phyloP scores from a whole-genome alignment of 1,139 yeast species.

The Yamadazyma trypodendri region DNA sequence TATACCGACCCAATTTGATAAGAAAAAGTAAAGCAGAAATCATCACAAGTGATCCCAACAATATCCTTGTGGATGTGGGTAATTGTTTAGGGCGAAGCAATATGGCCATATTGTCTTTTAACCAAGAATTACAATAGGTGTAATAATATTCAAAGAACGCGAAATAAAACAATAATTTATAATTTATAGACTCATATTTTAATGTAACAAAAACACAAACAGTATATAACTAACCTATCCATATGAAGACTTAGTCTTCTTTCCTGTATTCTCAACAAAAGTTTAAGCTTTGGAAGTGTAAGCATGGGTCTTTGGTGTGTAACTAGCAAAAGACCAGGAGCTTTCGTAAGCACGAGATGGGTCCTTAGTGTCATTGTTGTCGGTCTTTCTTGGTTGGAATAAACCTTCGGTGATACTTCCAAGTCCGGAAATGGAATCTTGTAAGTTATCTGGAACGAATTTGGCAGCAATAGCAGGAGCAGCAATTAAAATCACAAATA shows the following conservation, averaged over 20 bases:
- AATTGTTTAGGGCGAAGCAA: conserved; percentile 15
- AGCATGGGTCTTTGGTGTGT: conserved; percentile 54
- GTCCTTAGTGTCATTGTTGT: conserved; percentile 80
- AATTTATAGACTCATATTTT: conserved; percentile 8
- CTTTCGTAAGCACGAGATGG: conserved; percentile 45
- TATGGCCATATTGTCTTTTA: conserved; percentile 9
- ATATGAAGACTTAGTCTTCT: not conserved
- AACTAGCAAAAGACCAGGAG: conserved; percentile 49
- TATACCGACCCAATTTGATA: conserved; percentile 31
- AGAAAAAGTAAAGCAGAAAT: conserved; percentile 27
- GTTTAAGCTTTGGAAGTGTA: conserved; percentile 60
- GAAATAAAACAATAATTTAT: conserved; percentile 10
- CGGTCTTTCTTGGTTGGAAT: conserved; percentile 82
- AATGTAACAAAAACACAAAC: conserved; percentile 12
- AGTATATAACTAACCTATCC: conserved; percentile 16
- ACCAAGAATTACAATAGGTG: not conserved
- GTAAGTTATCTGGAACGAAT: conserved; percentile 30
- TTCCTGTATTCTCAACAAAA: not conserved
- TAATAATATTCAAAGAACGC: not conserved
- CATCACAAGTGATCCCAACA: conserved; percentile 24
- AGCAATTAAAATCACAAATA: conserved; percentile 75
- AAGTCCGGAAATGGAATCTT: conserved; percentile 25
- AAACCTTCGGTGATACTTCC: conserved; percentile 61
- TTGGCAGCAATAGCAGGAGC: conserved; percentile 86
- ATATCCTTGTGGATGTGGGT: conserved; percentile 30